These are phyloP conservation scores for Leccinum imitatum DNA, from an alignment of 768 basidiomycete genomes.

Conservation along the genomic window DNA sequence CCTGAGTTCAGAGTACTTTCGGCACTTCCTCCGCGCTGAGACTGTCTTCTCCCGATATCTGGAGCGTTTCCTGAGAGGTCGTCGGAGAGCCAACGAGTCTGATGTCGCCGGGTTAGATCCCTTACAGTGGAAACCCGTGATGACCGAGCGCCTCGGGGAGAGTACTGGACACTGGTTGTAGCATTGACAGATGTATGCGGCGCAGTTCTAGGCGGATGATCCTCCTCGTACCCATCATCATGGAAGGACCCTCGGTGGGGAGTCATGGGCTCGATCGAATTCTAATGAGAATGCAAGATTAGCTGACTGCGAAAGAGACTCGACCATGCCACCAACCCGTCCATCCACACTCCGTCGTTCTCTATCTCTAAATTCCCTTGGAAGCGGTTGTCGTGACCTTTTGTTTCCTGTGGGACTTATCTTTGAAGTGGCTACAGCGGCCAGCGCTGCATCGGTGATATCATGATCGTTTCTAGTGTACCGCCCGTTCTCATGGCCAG, in stretches of 20 bases:
- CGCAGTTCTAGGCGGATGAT: constrained; percentile 26
- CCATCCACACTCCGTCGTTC: constrained; percentile 40
- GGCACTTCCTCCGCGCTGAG: constrained; percentile 62
- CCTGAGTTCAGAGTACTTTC: constrained; percentile 57
- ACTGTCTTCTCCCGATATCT: constrained; percentile 50
- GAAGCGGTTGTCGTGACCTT: constrained; percentile 51
- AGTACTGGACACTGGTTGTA: constrained; percentile 25
- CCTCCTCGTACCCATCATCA: constrained; percentile 22
- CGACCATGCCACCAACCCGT: constrained; percentile 34
- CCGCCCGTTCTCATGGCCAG: constrained; percentile 26
- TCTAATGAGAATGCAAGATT: constrained; percentile 21
- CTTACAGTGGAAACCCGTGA: constrained; percentile 47
- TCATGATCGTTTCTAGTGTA: constrained; percentile 31
- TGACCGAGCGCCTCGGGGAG: constrained; percentile 32
- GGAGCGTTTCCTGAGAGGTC: constrained; percentile 36
- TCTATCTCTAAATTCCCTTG: constrained; percentile 46
- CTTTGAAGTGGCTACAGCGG: constrained; percentile 57
- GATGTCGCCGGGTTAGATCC: constrained; percentile 48
- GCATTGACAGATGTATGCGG: constrained; percentile 22
- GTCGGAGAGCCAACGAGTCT: constrained; percentile 54
- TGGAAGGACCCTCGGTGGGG: constrained; percentile 33
- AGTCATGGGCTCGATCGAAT: constrained; percentile 39
- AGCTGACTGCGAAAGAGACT: neutral
- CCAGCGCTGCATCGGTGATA: constrained; percentile 57
- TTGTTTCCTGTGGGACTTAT: constrained; percentile 44